phyloP scores from a whole-genome alignment of 2,329 filamentous ascomycete species.

The Ustulina deusta region DNA sequence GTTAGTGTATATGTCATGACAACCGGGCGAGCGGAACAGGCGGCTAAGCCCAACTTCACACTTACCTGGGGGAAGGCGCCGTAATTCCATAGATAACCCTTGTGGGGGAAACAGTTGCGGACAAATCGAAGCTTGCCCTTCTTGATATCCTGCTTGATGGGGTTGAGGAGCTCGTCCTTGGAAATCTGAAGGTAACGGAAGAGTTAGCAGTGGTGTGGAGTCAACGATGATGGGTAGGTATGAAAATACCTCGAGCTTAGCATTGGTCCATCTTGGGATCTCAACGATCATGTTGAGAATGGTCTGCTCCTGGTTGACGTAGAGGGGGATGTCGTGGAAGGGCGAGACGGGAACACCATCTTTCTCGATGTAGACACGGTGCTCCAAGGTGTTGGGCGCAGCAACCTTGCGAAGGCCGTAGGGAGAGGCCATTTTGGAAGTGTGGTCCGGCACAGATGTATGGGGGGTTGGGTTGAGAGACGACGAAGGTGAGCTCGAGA shows the following conservation, averaged over 20 bases:
- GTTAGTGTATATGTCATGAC: conserved; percentile 19
- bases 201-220: conserved; percentile 29
- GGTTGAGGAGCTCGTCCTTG: conserved; percentile 98
- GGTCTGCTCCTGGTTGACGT: conserved; percentile 94
- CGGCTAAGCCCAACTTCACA: conserved; percentile 32
- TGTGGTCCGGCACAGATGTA: conserved; percentile 29
- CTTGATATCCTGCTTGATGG: conserved; percentile 99
- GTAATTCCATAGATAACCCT: conserved; percentile 99
- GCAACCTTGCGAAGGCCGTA: conserved; percentile 90
- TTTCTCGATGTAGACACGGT: conserved; percentile 98
- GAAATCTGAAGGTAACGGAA: conserved; percentile 75
- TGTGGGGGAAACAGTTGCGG: conserved; percentile 99
- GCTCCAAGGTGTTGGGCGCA: conserved; percentile 92
- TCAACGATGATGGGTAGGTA: background rate
- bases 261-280: conserved; percentile 99
- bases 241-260: conserved; percentile 90
- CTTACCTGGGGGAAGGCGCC: conserved; percentile 96
- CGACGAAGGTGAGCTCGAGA: conserved; percentile 56
- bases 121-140: conserved; percentile 99
- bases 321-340: conserved; percentile 99
- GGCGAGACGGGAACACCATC: conserved; percentile 93
- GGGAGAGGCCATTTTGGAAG: conserved; percentile 68
- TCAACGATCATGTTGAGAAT: conserved; percentile 99
- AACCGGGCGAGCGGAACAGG: conserved; percentile 19
- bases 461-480: conserved; percentile 42